Evolutionary conservation across 176 grass and related monocot genomes (phyloP).

Genomic region (Metroxylon sagu): DNA sequence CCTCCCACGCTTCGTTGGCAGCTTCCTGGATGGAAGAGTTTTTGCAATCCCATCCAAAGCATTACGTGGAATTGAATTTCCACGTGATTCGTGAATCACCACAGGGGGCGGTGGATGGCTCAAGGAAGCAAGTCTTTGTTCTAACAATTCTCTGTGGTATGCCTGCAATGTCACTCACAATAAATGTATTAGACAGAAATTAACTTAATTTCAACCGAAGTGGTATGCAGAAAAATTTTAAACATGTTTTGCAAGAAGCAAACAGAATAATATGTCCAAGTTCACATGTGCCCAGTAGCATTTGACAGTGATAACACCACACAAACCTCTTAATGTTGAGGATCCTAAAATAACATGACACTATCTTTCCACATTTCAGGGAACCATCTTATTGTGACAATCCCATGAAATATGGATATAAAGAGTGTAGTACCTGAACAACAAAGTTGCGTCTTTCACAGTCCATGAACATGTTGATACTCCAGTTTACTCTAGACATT

Average conservation of each 20-base stretch:
- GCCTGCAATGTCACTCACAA: constrained; percentile 33
- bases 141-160: constrained; percentile 78
- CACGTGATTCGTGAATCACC: constrained; percentile 7
- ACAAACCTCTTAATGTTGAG: too few relatives aligned
- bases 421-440: constrained; percentile 60
- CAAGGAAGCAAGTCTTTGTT: constrained; percentile 43
- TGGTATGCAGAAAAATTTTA: too few relatives aligned
- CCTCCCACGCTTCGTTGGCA: constrained; percentile 26
- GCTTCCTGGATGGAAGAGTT: constrained; percentile 40
- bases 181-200: background rate
- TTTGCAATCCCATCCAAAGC: constrained; percentile 17
- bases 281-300: too few relatives aligned
- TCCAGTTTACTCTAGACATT: constrained; percentile 66
- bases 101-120: constrained; percentile 27
- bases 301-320: too few relatives aligned
- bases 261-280: too few relatives aligned
- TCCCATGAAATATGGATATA: background rate
- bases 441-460: constrained; percentile 94
- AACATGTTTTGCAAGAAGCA: too few relatives aligned
- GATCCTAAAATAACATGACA: background rate
- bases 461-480: constrained; percentile 88
- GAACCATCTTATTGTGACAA: background rate
- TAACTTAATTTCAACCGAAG: background rate
- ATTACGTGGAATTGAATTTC: constrained; percentile 30
- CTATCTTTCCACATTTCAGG: background rate